Conservation (phyloP, 139 green algal species). For the Tetratostichococcus sp. region DNA sequence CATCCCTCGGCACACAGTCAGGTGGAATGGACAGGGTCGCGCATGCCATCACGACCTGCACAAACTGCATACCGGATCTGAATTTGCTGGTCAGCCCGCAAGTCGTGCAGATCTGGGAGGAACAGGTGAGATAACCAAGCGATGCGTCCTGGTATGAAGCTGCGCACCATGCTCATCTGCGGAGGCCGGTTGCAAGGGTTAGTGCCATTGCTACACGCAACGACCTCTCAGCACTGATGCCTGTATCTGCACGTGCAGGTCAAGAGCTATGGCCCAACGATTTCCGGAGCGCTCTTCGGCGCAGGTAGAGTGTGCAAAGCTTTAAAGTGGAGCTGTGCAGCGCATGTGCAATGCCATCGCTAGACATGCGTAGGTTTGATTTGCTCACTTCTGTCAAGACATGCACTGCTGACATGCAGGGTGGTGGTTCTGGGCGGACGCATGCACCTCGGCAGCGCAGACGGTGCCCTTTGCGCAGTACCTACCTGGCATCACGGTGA, state of each 20-base stretch:
- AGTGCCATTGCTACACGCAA: no score
- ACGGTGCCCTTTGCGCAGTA: conserved; percentile 56
- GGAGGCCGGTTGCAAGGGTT: no score
- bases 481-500: conserved; percentile 64
- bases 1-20: no score
- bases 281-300: conserved; percentile 29
- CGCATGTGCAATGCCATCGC: no score
- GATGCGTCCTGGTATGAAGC: no score
- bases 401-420: no score
- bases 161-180: no score
- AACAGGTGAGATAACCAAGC: conserved; percentile 13
- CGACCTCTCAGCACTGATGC: no score
- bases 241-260: conserved; percentile 4
- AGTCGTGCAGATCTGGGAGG: conserved; percentile 20
- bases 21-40: background rate
- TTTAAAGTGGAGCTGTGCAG: no score
- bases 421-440: conserved; percentile 89
- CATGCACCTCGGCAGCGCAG: conserved; percentile 37
- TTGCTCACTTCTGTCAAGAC: no score
- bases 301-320: no score
- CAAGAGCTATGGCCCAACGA: conserved; percentile 20
- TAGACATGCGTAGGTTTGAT: no score
- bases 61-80: background rate
- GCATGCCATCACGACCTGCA: background rate
- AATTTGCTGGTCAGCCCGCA: conserved; percentile 10